Conservation (phyloP, 768 basidiomycete genomes). For the Favolaschia claudopus region DNA sequence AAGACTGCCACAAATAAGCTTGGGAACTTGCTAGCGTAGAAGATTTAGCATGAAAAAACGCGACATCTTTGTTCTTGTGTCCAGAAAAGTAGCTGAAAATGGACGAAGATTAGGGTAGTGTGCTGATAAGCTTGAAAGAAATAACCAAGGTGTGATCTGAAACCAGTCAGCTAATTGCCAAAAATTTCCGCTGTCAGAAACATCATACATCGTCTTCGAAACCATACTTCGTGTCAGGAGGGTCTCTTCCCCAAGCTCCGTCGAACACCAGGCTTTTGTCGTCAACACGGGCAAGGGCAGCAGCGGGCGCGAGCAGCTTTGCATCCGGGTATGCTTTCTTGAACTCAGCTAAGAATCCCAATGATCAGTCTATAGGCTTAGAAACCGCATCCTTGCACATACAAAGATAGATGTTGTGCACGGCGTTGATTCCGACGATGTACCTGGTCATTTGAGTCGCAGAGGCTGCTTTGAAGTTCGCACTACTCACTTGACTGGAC, state of each 20-base stretch:
- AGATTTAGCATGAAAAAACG: slow-evolving; percentile 77
- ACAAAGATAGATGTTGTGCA: slow-evolving; percentile 69
- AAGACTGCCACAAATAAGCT: not conserved
- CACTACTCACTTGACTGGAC: slow-evolving; percentile 66
- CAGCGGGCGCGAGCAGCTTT: slow-evolving; percentile 73
- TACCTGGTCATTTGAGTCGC: slow-evolving; percentile 47
- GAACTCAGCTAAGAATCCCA: slow-evolving; percentile 54
- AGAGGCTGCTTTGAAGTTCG: slow-evolving; percentile 1
- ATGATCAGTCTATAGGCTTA: slow-evolving; percentile 10
- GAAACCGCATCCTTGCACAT: slow-evolving; percentile 19
- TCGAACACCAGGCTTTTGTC: slow-evolving; percentile 64
- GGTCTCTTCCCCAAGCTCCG: slow-evolving; percentile 71
- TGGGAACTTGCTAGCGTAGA: slow-evolving; percentile 58
- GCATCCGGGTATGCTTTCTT: slow-evolving; percentile 74
- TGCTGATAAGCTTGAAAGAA: not conserved
- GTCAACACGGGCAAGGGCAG: slow-evolving; percentile 54
- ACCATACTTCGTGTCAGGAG: slow-evolving; percentile 71
- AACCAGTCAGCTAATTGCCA: not conserved
- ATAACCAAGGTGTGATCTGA: slow-evolving; percentile 60
- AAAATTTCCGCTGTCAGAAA: slow-evolving; percentile 13
- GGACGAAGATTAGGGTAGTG: not conserved
- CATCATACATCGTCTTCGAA: slow-evolving; percentile 79
- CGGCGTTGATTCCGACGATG: slow-evolving; percentile 62
- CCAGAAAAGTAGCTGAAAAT: slow-evolving; percentile 69
- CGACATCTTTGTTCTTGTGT: slow-evolving; percentile 79